These are phyloP conservation scores for Trichoderma atroviride DNA, from an alignment of 2,329 filamentous ascomycete species.

Conservation along the genomic window DNA sequence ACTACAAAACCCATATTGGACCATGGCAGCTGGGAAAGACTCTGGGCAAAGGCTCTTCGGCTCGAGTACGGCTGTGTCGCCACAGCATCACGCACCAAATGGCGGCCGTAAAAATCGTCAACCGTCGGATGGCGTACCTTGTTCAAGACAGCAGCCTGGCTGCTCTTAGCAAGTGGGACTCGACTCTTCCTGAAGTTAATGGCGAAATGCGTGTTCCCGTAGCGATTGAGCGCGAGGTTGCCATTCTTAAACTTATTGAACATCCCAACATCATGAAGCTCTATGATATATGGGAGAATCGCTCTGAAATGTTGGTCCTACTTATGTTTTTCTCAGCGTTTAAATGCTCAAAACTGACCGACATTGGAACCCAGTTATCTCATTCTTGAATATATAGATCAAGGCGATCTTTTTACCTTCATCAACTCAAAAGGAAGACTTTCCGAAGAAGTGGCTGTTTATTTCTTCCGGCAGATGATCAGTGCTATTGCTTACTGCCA, in stretches of 20 bases:
- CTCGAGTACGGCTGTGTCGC: constrained; percentile 81
- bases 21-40: constrained; percentile 93
- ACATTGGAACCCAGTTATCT: constrained; percentile 68
- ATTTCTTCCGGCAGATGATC: constrained; percentile 90
- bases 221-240: constrained; percentile 90
- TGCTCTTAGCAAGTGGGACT: constrained; percentile 75
- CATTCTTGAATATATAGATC: constrained; percentile 87
- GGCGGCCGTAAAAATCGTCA: constrained; percentile 94
- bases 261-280: constrained; percentile 93
- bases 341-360: background rate
- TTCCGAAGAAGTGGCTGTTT: constrained; percentile 76
- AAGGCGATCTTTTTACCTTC: constrained; percentile 81
- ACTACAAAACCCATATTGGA: constrained; percentile 76
- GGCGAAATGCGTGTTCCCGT: constrained; percentile 76
- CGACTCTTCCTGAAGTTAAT: constrained; percentile 56
- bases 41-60: constrained; percentile 86
- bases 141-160: constrained; percentile 85
- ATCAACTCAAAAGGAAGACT: constrained; percentile 76
- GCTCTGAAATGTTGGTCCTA: constrained; percentile 79
- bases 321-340: background rate
- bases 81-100: constrained; percentile 77
- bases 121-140: constrained; percentile 76
- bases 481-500: constrained; percentile 92
- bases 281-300: constrained; percentile 97
- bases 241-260: constrained; percentile 94